Evolutionary conservation across 495 filamentous ascomycete species (phyloP).

Genomic region (Xylaria castorea): DNA sequence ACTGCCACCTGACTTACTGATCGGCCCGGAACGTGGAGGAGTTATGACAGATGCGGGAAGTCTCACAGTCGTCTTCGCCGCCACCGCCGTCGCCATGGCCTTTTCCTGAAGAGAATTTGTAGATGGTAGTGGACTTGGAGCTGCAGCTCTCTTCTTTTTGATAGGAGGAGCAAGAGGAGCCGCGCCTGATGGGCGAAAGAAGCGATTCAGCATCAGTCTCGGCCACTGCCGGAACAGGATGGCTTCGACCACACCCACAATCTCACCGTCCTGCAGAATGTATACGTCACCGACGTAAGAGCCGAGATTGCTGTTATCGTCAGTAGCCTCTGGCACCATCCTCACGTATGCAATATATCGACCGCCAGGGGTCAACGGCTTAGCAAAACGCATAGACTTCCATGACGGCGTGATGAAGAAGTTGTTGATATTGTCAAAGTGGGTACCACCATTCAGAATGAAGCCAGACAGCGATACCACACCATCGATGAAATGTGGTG

Average conservation of each 20-base stretch:
- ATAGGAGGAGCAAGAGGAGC: background rate
- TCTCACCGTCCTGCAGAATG: background rate
- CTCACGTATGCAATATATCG: background rate
- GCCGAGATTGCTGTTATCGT: background rate
- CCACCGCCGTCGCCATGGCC: too few relatives aligned
- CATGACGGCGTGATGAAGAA: conserved; percentile 32
- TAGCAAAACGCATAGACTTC: conserved; percentile 11
- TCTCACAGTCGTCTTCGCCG: too few relatives aligned
- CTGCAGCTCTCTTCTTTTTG: background rate
- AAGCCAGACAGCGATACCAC: conserved; percentile 59
- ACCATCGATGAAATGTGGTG: background rate
- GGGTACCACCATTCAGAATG: conserved; percentile 63
- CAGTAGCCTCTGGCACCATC: background rate
- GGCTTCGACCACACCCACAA: background rate
- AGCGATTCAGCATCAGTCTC: background rate
- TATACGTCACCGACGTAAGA: background rate
- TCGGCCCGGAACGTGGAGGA: too few relatives aligned
- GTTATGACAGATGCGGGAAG: too few relatives aligned
- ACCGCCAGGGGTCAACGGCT: background rate
- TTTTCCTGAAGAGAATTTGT: too few relatives aligned
- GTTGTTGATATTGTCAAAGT: conserved; percentile 64
- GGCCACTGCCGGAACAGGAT: background rate
- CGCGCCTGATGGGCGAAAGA: background rate
- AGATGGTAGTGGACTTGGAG: background rate
- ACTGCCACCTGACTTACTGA: too few relatives aligned